A percentile compares a stretch with the other conserved stretches of the same genome.
Evolutionary conservation across 2,329 filamentous ascomycete genomes (phyloP).

Genomic region (Verticillium klebahnii): DNA sequence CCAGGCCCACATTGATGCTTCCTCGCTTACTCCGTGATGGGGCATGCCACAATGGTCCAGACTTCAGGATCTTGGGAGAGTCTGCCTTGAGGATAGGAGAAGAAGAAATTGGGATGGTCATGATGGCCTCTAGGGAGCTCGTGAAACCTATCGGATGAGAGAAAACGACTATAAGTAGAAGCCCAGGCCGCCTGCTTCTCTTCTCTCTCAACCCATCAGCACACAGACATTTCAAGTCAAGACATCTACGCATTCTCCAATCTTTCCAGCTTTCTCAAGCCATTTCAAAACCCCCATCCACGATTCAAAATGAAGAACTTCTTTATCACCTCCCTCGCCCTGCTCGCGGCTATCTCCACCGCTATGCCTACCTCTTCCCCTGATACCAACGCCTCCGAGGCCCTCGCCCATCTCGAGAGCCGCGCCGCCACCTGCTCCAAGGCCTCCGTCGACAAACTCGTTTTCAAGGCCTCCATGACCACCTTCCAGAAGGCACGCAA

Average conservation of each 20-base stretch:
- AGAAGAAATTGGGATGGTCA: background rate
- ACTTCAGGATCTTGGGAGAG: background rate
- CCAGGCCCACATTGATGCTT: background rate
- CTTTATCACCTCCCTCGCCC: background rate
- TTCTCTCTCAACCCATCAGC: background rate
- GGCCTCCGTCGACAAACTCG: constrained; percentile 1
- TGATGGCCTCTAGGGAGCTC: too few relatives aligned
- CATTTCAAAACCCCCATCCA: background rate
- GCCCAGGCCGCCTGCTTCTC: too few relatives aligned
- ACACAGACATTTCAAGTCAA: background rate
- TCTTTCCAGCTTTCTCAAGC: background rate
- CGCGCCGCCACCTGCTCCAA: background rate
- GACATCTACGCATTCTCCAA: too few relatives aligned
- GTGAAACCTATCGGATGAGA: too few relatives aligned
- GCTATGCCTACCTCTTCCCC: background rate
- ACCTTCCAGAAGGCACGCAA: constrained; percentile 10
- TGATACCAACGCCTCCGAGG: background rate
- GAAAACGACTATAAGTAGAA: too few relatives aligned
- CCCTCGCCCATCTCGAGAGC: background rate
- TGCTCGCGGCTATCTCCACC: background rate
- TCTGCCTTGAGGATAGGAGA: background rate
- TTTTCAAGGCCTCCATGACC: constrained; percentile 6
- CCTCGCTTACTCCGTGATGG: background rate
- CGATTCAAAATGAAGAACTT: constrained; percentile 1
- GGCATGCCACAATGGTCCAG: background rate